phyloP scores from a whole-genome alignment of 495 filamentous ascomycete species.

The Letharia columbiana region DNA sequence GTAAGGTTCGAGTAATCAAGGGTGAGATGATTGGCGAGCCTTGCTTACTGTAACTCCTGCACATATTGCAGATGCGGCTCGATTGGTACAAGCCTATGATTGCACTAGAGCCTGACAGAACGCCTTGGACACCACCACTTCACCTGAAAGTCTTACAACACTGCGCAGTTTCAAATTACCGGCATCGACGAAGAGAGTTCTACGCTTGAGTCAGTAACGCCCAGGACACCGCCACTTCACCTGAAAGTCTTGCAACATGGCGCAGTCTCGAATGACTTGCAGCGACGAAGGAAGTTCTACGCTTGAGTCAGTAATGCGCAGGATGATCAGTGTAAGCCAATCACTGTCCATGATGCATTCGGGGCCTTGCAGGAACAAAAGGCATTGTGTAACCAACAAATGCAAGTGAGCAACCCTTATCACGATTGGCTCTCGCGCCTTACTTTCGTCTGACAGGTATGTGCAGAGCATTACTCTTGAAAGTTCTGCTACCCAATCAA shows the following conservation, averaged over 20 bases:
- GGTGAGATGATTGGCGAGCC: constrained; percentile 27
- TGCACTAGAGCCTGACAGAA: constrained; percentile 20
- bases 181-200: constrained; percentile 18
- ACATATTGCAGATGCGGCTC: not conserved
- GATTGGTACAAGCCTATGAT: constrained; percentile 21
- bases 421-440: constrained; percentile 40
- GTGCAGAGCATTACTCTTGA: constrained; percentile 35
- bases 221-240: constrained; percentile 1
- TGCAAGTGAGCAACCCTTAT: constrained; percentile 32
- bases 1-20: constrained; percentile 44
- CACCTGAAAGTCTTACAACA: not conserved
- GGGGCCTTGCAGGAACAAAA: constrained; percentile 24
- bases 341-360: constrained; percentile 26
- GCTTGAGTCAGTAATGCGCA: constrained; percentile 1
- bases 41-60: constrained; percentile 7
- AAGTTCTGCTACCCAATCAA: constrained; percentile 29
- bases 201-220: constrained; percentile 11
- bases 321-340: not conserved
- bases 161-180: not conserved
- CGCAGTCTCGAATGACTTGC: constrained; percentile 8
- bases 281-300: constrained; percentile 17
- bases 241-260: not conserved
- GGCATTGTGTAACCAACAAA: constrained; percentile 35
- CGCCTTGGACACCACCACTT: constrained; percentile 9
- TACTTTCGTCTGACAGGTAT: constrained; percentile 33